A percentile compares a stretch with the other conserved stretches of the same genome.
phyloP scores from a whole-genome alignment of 2,329 filamentous ascomycete species.

The Verticillium klebahnii region DNA sequence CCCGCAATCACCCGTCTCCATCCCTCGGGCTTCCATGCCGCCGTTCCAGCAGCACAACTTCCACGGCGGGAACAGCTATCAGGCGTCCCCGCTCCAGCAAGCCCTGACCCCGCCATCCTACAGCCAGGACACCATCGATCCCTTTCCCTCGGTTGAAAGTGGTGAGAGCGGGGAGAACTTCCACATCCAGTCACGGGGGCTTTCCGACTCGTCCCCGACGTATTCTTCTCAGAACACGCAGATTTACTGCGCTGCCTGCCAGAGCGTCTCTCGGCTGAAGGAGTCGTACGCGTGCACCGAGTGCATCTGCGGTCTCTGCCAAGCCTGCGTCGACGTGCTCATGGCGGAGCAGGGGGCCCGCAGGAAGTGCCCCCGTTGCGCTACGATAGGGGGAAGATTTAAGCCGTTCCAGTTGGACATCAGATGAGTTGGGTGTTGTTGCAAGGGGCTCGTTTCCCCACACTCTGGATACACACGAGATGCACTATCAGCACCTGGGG shows the following conservation, averaged over 20 bases:
- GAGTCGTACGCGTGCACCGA: constrained; percentile 93
- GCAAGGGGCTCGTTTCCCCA: neutral
- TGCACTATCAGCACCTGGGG: neutral
- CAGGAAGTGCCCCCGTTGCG: constrained; percentile 74
- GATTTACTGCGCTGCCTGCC: constrained; percentile 89
- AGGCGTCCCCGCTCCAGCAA: constrained; percentile 86
- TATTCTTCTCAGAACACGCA: constrained; percentile 73
- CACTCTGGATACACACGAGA: neutral
- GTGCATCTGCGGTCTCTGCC: constrained; percentile 90
- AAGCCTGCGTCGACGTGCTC: constrained; percentile 78
- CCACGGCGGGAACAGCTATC: constrained; percentile 59
- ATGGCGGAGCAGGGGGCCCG: constrained; percentile 71
- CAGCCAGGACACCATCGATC: constrained; percentile 63
- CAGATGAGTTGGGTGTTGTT: constrained; percentile 42
- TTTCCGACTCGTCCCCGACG: constrained; percentile 67
- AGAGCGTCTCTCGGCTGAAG: constrained; percentile 68
- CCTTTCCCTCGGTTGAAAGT: constrained; percentile 87
- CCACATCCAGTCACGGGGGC: constrained; percentile 61
- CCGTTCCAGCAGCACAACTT: constrained; percentile 48
- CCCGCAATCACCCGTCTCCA: constrained; percentile 60
- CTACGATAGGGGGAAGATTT: constrained; percentile 73
- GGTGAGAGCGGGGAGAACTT: constrained; percentile 67
- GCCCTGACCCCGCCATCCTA: constrained; percentile 79
- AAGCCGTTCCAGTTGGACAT: constrained; percentile 85
- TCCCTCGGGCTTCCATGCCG: constrained; percentile 58